These are phyloP conservation scores for Phytophthora pluvialis DNA, from an alignment of 352 stramenopile species.

Conservation along the genomic window DNA sequence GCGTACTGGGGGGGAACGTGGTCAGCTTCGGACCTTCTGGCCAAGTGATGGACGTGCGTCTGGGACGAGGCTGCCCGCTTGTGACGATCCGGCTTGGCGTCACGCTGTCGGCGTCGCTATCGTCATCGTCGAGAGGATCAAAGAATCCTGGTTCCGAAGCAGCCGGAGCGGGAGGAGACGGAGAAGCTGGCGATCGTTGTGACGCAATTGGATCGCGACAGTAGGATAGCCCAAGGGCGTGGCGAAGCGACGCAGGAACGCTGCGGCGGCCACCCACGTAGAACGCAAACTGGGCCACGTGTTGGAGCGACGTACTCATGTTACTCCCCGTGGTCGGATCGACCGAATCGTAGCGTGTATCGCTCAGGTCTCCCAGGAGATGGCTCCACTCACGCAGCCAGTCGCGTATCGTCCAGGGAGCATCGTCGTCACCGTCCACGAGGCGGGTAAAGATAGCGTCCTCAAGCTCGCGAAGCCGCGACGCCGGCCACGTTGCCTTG, in stretches of 20 bases:
- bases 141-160: too few species aligned
- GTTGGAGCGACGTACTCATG: neutral
- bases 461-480: neutral
- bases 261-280: neutral
- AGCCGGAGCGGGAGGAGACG: too few species aligned
- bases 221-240: too few species aligned
- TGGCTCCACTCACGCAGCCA: neutral
- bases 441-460: neutral
- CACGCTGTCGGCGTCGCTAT: too few species aligned
- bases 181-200: too few species aligned
- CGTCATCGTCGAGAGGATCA: too few species aligned
- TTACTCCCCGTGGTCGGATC: neutral
- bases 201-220: too few species aligned
- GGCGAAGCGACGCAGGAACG: neutral
- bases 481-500: neutral
- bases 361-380: neutral
- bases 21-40: too few species aligned
- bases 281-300: conserved; percentile 1
- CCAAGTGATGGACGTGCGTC: too few species aligned
- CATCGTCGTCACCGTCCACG: neutral
- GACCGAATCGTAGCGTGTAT: neutral
- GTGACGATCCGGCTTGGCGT: too few species aligned
- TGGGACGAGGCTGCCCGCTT: too few species aligned
- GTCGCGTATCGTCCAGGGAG: neutral
- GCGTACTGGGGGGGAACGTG: too few species aligned